phyloP scores from a whole-genome alignment of 2,329 filamentous ascomycete genomes.

The Pyricularia sp. region DNA sequence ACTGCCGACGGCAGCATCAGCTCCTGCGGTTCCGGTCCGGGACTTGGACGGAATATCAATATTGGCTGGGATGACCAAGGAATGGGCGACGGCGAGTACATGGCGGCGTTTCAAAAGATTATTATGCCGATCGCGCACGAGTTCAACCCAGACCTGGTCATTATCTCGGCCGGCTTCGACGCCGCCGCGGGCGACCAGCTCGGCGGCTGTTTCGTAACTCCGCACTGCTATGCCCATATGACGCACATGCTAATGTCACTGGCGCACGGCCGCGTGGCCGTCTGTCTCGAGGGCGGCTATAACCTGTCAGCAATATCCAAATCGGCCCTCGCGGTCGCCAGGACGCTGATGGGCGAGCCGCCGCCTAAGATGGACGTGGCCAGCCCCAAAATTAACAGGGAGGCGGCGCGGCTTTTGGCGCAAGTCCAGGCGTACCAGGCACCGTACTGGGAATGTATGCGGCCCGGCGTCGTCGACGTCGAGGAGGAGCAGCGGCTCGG shows the following conservation, averaged over 20 bases:
- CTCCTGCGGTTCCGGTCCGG: constrained; percentile 45
- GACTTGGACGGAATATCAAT: constrained; percentile 55
- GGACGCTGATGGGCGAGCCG: constrained; percentile 91
- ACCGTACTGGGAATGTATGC: constrained; percentile 82
- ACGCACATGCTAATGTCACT: constrained; percentile 98
- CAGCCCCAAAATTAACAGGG: constrained; percentile 46
- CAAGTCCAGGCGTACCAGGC: constrained; percentile 53
- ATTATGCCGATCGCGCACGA: constrained; percentile 94
- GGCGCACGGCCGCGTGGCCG: constrained; percentile 78
- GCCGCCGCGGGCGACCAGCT: constrained; percentile 89
- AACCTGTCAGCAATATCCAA: constrained; percentile 88
- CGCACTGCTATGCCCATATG: constrained; percentile 93
- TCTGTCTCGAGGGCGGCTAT: constrained; percentile 93
- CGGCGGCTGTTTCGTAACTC: constrained; percentile 86
- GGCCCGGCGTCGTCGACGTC: constrained; percentile 52
- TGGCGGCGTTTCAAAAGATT: constrained; percentile 91
- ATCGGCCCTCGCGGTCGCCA: constrained; percentile 83
- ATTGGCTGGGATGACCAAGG: constrained; percentile 60
- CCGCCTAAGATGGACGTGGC: constrained; percentile 47
- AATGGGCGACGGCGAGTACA: constrained; percentile 95
- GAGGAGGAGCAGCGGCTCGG: constrained; percentile 41
- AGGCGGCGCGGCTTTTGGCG: constrained; percentile 45
- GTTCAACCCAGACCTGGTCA: constrained; percentile 88
- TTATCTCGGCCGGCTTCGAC: constrained; percentile 93
- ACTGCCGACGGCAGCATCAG: constrained; percentile 52